Evolutionary conservation across 139 green algal genomes (phyloP).

Genomic region (Dunaliella primolecta): DNA sequence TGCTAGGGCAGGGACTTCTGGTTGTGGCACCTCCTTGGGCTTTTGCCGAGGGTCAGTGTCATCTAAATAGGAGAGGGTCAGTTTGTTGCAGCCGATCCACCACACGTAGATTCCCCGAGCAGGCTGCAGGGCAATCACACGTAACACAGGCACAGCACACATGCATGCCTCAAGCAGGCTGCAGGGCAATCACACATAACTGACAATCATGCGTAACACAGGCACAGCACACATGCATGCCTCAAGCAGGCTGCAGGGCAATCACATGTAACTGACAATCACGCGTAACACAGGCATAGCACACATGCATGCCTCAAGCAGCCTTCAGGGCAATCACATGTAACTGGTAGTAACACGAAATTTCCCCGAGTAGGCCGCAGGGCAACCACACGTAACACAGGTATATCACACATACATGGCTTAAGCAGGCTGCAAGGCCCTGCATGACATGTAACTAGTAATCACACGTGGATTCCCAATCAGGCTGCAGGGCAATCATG

Average conservation of each 20-base stretch:
- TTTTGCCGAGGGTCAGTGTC: background rate
- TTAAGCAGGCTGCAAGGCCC: conserved; percentile 30
- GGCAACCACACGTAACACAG: too few species aligned
- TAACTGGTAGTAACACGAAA: too few species aligned
- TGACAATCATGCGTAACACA: too few species aligned
- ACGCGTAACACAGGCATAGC: too few species aligned
- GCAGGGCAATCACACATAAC: too few species aligned
- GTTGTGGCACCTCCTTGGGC: background rate
- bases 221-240: conserved; percentile 45
- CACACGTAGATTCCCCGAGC: conserved; percentile 41
- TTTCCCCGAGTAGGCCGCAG: conserved; percentile 29
- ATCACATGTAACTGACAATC: too few species aligned
- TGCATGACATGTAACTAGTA: too few species aligned
- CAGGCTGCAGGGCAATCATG: too few species aligned
- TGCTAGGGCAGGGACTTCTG: background rate
- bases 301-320: conserved; percentile 39
- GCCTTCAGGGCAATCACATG: too few species aligned
- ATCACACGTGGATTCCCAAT: too few species aligned
- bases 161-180: conserved; percentile 36
- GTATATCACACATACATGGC: conserved; percentile 46
- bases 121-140: too few species aligned
- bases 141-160: too few species aligned
- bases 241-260: conserved; percentile 32
- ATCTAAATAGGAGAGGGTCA: conserved; percentile 30
- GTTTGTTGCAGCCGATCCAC: conserved; percentile 39